A percentile compares a stretch with the other conserved stretches of the same genome.
phyloP scores from a whole-genome alignment of 805 yeast species.

The Hanseniaspora lindneri region DNA sequence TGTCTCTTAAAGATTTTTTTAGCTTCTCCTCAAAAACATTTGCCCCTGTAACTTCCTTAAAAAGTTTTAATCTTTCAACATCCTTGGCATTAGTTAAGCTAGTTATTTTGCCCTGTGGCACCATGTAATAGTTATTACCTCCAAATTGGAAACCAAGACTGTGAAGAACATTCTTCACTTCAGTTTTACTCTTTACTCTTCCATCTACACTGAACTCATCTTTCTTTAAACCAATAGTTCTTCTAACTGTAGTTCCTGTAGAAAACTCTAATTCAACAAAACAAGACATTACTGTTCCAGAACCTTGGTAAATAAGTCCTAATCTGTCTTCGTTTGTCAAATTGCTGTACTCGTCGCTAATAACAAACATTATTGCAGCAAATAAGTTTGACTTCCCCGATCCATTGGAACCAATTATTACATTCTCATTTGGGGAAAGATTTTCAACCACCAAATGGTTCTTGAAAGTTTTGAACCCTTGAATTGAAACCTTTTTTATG shows the following conservation, averaged over 20 bases:
- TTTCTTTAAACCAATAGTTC: slow-evolving; percentile 87
- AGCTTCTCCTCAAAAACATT: slow-evolving; percentile 74
- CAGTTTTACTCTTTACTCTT: slow-evolving; percentile 65
- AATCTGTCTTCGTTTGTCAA: slow-evolving; percentile 77
- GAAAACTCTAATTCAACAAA: slow-evolving; percentile 84
- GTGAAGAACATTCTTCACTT: slow-evolving; percentile 69
- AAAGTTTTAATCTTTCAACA: slow-evolving; percentile 57
- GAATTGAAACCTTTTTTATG: slow-evolving; percentile 51
- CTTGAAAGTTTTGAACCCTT: slow-evolving; percentile 89
- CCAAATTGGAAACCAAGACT: slow-evolving; percentile 71
- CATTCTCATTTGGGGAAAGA: slow-evolving; percentile 72
- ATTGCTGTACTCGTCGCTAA: slow-evolving; percentile 80
- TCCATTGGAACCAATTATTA: slow-evolving; percentile 87
- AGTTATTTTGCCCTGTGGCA: slow-evolving; percentile 90
- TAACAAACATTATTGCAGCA: slow-evolving; percentile 84
- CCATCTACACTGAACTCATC: slow-evolving; percentile 83
- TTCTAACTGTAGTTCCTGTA: slow-evolving; percentile 58
- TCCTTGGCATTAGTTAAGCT: slow-evolving; percentile 82
- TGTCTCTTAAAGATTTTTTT: slow-evolving; percentile 66
- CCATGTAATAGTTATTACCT: slow-evolving; percentile 80
- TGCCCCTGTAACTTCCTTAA: slow-evolving; percentile 93
- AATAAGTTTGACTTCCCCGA: slow-evolving; percentile 93
- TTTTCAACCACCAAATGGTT: slow-evolving; percentile 66
- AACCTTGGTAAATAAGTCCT: slow-evolving; percentile 79
- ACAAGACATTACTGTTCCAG: slow-evolving; percentile 82